phyloP scores from a whole-genome alignment of 2,329 filamentous ascomycete genomes.

The Colletotrichum chlorophyti region DNA sequence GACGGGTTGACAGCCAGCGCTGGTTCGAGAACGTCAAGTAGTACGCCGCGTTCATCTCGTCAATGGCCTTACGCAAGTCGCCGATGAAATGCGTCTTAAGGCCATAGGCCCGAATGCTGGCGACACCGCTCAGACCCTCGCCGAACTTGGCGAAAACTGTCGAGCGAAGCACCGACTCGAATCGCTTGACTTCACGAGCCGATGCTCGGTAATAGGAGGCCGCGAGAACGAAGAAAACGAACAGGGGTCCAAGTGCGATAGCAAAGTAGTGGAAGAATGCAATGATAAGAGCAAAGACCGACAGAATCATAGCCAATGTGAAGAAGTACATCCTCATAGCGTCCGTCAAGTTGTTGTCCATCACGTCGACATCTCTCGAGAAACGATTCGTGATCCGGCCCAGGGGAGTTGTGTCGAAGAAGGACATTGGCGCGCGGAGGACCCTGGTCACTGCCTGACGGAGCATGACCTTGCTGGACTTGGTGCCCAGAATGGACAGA shows the following conservation, averaged over 20 bases:
- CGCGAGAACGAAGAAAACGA: slow-evolving; percentile 80
- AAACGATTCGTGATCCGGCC: slow-evolving; percentile 97
- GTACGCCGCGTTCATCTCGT: slow-evolving; percentile 93
- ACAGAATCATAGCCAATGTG: slow-evolving; percentile 80
- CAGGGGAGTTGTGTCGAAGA: slow-evolving; percentile 96
- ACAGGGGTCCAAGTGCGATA: slow-evolving; percentile 67
- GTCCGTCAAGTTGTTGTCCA: slow-evolving; percentile 92
- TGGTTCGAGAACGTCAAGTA: slow-evolving; percentile 96
- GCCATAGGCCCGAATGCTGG: slow-evolving; percentile 90
- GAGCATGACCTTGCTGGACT: slow-evolving; percentile 82
- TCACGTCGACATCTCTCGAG: slow-evolving; percentile 92
- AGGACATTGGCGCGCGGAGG: slow-evolving; percentile 78
- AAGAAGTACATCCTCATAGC: slow-evolving; percentile 92
- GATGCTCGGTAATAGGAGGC: slow-evolving; percentile 90
- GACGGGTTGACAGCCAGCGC: slow-evolving; percentile 85
- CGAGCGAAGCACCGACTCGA: slow-evolving; percentile 88
- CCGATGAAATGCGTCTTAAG: slow-evolving; percentile 76
- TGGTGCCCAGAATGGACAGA: slow-evolving; percentile 81
- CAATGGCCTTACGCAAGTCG: slow-evolving; percentile 75
- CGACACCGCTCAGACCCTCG: slow-evolving; percentile 83
- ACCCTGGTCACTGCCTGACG: slow-evolving; percentile 80
- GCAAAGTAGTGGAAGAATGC: slow-evolving; percentile 93
- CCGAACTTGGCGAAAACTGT: slow-evolving; percentile 89
- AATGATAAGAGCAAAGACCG: slow-evolving; percentile 89
- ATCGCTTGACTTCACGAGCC: slow-evolving; percentile 91